Evolutionary conservation across 2,329 filamentous ascomycete species (phyloP).

Genomic region (Didymosphaeria variabile): DNA sequence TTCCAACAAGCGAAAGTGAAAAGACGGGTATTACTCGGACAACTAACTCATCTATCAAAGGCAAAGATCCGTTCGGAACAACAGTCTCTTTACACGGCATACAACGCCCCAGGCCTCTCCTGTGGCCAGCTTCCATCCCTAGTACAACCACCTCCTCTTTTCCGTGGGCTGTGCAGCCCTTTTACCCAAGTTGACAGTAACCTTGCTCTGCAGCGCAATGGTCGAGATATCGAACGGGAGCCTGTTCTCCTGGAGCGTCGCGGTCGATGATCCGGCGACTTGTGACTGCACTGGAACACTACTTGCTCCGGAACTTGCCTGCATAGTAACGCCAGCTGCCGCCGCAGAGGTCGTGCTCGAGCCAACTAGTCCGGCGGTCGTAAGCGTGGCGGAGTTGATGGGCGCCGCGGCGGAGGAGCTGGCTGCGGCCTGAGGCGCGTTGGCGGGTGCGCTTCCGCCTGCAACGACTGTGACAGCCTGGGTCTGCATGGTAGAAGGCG

Average conservation of each 20-base stretch:
- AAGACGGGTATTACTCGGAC: slow-evolving; percentile 11
- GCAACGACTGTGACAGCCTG: slow-evolving; percentile 35
- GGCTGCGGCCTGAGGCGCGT: slow-evolving; percentile 20
- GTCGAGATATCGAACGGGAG: slow-evolving; percentile 48
- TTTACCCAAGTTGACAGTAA: slow-evolving; percentile 46
- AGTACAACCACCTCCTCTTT: slow-evolving; percentile 22
- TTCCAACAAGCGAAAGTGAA: background rate
- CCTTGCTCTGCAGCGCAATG: slow-evolving; percentile 42
- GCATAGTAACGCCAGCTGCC: slow-evolving; percentile 27
- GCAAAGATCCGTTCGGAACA: background rate
- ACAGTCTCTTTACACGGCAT: background rate
- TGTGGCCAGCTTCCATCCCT: background rate
- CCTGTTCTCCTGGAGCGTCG: slow-evolving; percentile 26
- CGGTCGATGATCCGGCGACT: slow-evolving; percentile 23
- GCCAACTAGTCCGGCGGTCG: slow-evolving; percentile 26
- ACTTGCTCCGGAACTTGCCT: slow-evolving; percentile 24
- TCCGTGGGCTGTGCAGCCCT: slow-evolving; percentile 34
- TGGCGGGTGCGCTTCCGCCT: slow-evolving; percentile 26
- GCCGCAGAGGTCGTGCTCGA: slow-evolving; percentile 28
- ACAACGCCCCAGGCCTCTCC: background rate
- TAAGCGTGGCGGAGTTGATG: slow-evolving; percentile 35
- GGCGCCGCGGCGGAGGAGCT: slow-evolving; percentile 22
- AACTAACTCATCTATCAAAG: slow-evolving; percentile 12
- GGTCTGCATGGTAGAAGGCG: slow-evolving; percentile 34
- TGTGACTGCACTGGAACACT: slow-evolving; percentile 32